Evolutionary conservation across 352 stramenopile genomes (phyloP).

Genomic region (Phytophthora pistaciae): DNA sequence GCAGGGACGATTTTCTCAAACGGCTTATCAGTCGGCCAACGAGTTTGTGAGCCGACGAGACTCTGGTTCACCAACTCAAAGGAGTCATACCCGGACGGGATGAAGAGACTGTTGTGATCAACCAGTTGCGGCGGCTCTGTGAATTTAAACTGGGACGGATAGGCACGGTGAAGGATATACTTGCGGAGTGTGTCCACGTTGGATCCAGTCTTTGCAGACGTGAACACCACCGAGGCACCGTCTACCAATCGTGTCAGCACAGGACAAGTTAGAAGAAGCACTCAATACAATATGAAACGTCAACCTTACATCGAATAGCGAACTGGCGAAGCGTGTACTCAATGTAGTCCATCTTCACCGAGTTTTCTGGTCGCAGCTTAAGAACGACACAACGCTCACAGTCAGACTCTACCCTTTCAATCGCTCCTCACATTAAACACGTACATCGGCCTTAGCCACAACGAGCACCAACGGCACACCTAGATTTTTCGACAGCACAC

Average conservation of each 20-base stretch:
- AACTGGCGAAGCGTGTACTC: conserved; percentile 84
- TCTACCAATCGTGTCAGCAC: conserved; percentile 40
- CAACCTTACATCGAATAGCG: conserved; percentile 73
- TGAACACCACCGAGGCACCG: conserved; percentile 82
- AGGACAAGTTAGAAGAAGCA: conserved; percentile 20
- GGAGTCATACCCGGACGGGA: conserved; percentile 85
- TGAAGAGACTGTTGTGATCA: conserved; percentile 74
- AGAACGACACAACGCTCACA: background rate
- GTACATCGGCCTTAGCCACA: conserved; percentile 83
- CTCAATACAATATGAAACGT: background rate
- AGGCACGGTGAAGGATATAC: conserved; percentile 82
- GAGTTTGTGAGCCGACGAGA: conserved; percentile 76
- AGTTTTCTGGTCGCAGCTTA: conserved; percentile 79
- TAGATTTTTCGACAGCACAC: conserved; percentile 81
- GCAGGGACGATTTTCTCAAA: conserved; percentile 85
- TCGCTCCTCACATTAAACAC: conserved; percentile 6
- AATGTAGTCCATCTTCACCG: conserved; percentile 88
- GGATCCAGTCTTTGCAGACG: conserved; percentile 77
- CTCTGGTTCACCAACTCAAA: conserved; percentile 80
- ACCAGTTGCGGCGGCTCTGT: conserved; percentile 74
- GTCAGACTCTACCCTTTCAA: background rate
- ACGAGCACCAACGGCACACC: conserved; percentile 79
- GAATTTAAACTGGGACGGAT: conserved; percentile 79
- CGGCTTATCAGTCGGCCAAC: conserved; percentile 78
- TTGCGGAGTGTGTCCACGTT: conserved; percentile 81